Evolutionary conservation across 345 rosid species (phyloP).

Genomic region (Sisymbrium altissimum): DNA sequence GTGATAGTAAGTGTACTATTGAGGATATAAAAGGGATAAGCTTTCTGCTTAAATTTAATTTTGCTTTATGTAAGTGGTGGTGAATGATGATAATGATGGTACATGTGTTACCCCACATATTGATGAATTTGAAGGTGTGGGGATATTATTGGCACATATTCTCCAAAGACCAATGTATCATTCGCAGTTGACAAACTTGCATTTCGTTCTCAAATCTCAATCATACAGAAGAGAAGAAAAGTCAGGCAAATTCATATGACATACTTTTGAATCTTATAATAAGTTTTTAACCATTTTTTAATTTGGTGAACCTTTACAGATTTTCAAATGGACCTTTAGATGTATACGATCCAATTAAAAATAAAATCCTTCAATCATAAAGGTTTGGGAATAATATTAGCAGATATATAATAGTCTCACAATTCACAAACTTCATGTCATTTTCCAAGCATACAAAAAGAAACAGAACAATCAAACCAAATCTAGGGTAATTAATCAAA

Average conservation of each 20-base stretch:
- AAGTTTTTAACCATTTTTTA: neutral
- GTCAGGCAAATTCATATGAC: neutral
- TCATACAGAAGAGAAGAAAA: neutral
- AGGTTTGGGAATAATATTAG: no score
- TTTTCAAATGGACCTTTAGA: neutral
- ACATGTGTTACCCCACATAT: neutral
- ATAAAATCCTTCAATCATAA: neutral
- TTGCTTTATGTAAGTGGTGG: neutral
- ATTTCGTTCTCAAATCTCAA: neutral
- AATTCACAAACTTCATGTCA: neutral
- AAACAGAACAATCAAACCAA: neutral
- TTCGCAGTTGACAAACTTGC: neutral
- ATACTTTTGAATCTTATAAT: neutral
- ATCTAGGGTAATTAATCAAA: neutral
- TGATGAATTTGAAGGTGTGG: neutral
- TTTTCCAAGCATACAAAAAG: neutral
- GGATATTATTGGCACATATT: neutral
- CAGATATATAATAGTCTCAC: neutral
- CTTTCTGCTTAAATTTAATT: neutral
- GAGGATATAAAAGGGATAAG: neutral
- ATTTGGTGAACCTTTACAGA: neutral
- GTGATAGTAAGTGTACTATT: conserved; percentile 2
- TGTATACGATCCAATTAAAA: neutral
- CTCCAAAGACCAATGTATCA: neutral
- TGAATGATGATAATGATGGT: neutral